These are phyloP conservation scores for Avena insularis DNA, from an alignment of 176 grass and related monocot genomes.

Conservation along the genomic window DNA sequence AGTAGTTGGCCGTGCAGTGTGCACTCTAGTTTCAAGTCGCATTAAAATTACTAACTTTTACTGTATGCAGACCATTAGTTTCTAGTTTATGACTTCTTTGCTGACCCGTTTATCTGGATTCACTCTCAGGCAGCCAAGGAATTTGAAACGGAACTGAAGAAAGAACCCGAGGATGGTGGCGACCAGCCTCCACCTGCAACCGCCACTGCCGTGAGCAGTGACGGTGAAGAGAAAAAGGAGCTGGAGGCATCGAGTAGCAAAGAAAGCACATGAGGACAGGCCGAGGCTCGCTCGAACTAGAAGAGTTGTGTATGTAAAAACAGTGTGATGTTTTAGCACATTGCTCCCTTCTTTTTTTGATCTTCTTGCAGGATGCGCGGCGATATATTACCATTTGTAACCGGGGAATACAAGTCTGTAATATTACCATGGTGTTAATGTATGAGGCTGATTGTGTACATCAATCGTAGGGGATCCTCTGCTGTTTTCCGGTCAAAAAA, in stretches of 20 bases:
- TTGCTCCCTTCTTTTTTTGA: slow-evolving; percentile 18
- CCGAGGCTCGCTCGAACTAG: background rate
- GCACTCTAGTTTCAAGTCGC: no score
- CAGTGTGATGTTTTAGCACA: slow-evolving; percentile 27
- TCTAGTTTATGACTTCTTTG: background rate
- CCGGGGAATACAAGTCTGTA: background rate
- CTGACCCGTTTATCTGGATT: background rate
- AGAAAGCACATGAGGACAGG: slow-evolving; percentile 55
- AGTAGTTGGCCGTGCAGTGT: background rate
- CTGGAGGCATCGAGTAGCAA: slow-evolving; percentile 63
- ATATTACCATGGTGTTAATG: slow-evolving; percentile 29
- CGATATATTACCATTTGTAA: slow-evolving; percentile 12
- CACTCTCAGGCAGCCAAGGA: slow-evolving; percentile 50
- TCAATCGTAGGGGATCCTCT: background rate
- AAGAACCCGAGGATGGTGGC: slow-evolving; percentile 45
- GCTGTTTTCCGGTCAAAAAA: background rate
- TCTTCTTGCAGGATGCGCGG: slow-evolving; percentile 29
- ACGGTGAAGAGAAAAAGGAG: slow-evolving; percentile 53
- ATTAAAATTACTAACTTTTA: no score
- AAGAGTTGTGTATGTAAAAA: slow-evolving; percentile 43
- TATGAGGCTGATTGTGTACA: slow-evolving; percentile 28
- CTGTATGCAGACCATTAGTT: no score
- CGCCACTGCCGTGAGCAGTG: slow-evolving; percentile 10
- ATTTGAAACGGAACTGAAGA: slow-evolving; percentile 83
- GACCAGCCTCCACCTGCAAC: slow-evolving; percentile 55